Evolutionary conservation across 2,329 filamentous ascomycete species (phyloP).

Genomic region (Fusarium sp.): DNA sequence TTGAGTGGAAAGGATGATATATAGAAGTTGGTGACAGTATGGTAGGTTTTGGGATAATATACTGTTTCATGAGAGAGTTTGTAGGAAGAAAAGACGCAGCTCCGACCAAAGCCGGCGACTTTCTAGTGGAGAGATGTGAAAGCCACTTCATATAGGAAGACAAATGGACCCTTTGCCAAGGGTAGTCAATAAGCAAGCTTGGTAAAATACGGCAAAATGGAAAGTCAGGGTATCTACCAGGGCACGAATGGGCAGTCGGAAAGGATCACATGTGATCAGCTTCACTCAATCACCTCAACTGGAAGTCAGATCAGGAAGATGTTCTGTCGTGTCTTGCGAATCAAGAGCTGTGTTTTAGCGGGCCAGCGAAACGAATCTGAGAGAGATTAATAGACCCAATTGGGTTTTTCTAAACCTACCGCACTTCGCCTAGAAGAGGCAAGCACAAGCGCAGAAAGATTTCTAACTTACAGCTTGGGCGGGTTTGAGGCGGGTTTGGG

Average conservation of each 20-base stretch:
- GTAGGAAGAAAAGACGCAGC: slow-evolving; percentile 7
- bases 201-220: slow-evolving; percentile 14
- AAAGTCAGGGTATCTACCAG: slow-evolving; percentile 9
- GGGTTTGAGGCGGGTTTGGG: neutral
- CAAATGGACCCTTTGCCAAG: neutral
- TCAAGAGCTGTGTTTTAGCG: slow-evolving; percentile 11
- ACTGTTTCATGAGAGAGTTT: neutral
- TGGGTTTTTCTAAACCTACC: neutral
- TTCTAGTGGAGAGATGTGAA: slow-evolving; percentile 21
- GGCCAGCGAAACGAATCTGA: slow-evolving; percentile 1
- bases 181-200: neutral
- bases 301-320: slow-evolving; percentile 11
- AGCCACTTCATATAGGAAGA: slow-evolving; percentile 24
- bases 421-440: neutral
- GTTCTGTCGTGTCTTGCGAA: neutral
- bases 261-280: slow-evolving; percentile 10
- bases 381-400: neutral
- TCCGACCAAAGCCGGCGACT: neutral
- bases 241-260: slow-evolving; percentile 7
- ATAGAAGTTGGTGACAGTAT: neutral
- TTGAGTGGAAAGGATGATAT: neutral
- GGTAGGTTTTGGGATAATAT: neutral
- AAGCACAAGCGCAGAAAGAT: slow-evolving; percentile 2
- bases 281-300: neutral
- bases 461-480: neutral